Evolutionary conservation across 2,329 filamentous ascomycete species (phyloP).

Genomic region (Diaporthe vexans): DNA sequence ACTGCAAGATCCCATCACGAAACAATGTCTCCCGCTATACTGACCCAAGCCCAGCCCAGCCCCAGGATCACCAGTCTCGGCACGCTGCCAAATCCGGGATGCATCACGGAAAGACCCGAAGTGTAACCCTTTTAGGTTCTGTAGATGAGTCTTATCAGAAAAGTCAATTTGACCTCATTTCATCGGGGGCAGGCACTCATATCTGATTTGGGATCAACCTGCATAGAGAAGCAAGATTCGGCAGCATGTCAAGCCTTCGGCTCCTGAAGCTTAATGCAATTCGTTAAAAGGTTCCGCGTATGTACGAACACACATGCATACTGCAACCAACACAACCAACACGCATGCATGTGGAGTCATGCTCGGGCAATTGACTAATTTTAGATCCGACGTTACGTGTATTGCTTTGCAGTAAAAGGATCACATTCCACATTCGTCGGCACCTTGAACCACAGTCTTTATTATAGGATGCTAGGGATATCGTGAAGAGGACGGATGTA

Average conservation of each 20-base stretch:
- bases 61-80: neutral
- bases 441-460: neutral
- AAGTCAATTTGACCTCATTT: neutral
- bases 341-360: neutral
- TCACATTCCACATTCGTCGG: neutral
- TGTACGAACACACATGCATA: no score
- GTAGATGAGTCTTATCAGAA: neutral
- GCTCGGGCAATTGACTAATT: neutral
- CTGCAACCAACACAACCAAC: neutral
- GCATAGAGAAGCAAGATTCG: neutral
- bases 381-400: neutral
- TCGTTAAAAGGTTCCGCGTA: neutral
- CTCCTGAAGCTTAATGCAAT: neutral
- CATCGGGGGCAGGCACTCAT: neutral
- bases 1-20: neutral
- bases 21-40: neutral
- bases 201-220: neutral
- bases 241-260: neutral
- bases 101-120: neutral
- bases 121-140: neutral
- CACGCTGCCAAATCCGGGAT: no score
- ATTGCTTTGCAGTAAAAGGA: no score
- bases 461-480: neutral
- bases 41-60: neutral
- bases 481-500: neutral